These are phyloP conservation scores for Aquanectria penicillioides DNA, from an alignment of 2,329 filamentous ascomycete genomes.

Conservation along the genomic window DNA sequence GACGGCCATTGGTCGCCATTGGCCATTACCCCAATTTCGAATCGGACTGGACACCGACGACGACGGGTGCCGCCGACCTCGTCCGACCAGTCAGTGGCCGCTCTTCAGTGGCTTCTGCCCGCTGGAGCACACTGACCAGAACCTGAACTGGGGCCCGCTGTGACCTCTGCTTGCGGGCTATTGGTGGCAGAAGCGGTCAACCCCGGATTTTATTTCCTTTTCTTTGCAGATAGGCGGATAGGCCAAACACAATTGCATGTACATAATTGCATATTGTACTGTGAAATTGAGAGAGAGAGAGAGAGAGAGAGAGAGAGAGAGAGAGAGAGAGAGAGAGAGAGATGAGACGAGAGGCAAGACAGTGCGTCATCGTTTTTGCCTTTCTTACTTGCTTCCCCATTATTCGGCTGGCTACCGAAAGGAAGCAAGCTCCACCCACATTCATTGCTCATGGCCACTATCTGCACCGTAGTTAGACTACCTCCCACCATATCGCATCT, in stretches of 20 bases:
- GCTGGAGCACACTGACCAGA: neutral
- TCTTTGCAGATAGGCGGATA: neutral
- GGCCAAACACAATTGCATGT: neutral
- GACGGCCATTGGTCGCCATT: neutral
- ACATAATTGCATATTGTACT: neutral
- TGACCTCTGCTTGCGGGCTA: neutral
- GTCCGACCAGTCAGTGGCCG: conserved; percentile 3
- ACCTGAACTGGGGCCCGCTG: conserved; percentile 2
- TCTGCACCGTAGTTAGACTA: too few species aligned
- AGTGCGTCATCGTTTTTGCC: too few species aligned
- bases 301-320: too few species aligned
- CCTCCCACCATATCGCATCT: too few species aligned
- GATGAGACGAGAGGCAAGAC: too few species aligned
- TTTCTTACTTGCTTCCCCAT: too few species aligned
- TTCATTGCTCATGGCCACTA: too few species aligned
- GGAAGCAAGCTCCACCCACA: too few species aligned
- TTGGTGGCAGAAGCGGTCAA: neutral
- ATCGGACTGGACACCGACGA: conserved; percentile 25
- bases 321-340: too few species aligned
- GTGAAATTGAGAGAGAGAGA: too few species aligned
- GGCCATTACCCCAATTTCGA: neutral
- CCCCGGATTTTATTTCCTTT: conserved; percentile 3
- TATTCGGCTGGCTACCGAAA: too few species aligned
- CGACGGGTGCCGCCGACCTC: conserved; percentile 9
- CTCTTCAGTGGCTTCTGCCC: neutral